Conservation (phyloP, 768 basidiomycete genomes). For the Hygrophorus pudorinus region DNA sequence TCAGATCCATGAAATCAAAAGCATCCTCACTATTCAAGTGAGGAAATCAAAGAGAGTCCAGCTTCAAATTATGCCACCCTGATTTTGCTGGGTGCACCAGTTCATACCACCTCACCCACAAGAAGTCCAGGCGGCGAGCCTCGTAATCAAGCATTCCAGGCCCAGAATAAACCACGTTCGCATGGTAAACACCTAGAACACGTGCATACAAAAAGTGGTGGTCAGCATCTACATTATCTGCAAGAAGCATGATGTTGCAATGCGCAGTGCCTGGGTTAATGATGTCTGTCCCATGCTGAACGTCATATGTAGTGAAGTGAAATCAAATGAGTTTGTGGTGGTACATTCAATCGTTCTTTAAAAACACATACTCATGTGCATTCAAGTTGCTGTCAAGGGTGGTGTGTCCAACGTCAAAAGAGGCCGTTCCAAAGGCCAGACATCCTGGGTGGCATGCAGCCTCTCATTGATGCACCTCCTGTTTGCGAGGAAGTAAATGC, state of each 20-base stretch:
- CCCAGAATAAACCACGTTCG: slow-evolving; percentile 7
- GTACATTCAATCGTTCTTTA: slow-evolving; percentile 18
- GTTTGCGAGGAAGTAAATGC: slow-evolving; percentile 11
- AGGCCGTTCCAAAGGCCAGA: background rate
- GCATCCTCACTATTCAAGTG: slow-evolving; percentile 4
- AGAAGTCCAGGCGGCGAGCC: slow-evolving; percentile 5
- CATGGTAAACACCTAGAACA: slow-evolving; percentile 14
- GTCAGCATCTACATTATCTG: slow-evolving; percentile 1
- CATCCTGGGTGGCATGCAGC: too few species aligned
- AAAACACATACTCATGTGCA: slow-evolving; percentile 11
- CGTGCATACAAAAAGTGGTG: slow-evolving; percentile 9
- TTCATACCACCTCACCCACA: slow-evolving; percentile 11
- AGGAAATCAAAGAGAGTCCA: slow-evolving; percentile 8
- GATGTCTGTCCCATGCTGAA: slow-evolving; percentile 24
- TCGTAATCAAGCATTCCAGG: slow-evolving; percentile 3
- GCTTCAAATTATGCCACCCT: background rate
- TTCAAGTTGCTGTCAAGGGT: too few species aligned
- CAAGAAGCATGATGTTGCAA: background rate
- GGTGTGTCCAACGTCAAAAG: background rate
- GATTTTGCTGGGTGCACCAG: background rate
- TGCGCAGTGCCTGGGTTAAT: slow-evolving; percentile 18
- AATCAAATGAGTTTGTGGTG: slow-evolving; percentile 22
- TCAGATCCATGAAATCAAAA: slow-evolving; percentile 17
- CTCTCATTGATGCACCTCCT: background rate
- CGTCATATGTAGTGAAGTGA: slow-evolving; percentile 34